Evolutionary conservation across 1,284 basidiomycete genomes (phyloP).

Genomic region (Leccinum cinnamomeum): DNA sequence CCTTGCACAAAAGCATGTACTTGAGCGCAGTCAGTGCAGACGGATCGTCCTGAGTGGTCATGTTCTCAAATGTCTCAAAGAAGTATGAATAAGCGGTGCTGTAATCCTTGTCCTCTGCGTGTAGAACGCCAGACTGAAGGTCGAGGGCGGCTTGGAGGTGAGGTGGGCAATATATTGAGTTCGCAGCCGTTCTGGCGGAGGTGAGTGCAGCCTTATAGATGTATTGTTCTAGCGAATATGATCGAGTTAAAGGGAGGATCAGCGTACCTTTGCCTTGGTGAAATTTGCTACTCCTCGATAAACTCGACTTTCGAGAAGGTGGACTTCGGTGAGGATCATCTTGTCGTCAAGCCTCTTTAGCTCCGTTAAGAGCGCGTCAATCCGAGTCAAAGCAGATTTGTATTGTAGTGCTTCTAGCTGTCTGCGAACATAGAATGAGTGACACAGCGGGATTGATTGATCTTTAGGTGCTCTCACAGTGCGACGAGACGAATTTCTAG

Average conservation of each 20-base stretch:
- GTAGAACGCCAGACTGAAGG: constrained; percentile 88
- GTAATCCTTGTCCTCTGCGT: constrained; percentile 98
- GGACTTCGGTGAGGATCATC: constrained; percentile 96
- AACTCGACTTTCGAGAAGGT: constrained; percentile 89
- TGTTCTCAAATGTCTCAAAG: constrained; percentile 91
- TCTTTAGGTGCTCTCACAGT: constrained; percentile 51
- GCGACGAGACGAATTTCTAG: constrained; percentile 88
- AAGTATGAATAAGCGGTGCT: constrained; percentile 98
- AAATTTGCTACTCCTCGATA: constrained; percentile 92
- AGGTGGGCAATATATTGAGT: constrained; percentile 97
- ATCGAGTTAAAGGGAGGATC: not conserved
- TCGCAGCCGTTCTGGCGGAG: constrained; percentile 91
- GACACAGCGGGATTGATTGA: not conserved
- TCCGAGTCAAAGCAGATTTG: constrained; percentile 79
- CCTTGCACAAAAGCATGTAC: constrained; percentile 97
- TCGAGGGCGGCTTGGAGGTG: constrained; percentile 90
- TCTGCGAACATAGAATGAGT: constrained; percentile 35
- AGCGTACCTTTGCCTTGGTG: constrained; percentile 83
- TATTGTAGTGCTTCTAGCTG: constrained; percentile 81
- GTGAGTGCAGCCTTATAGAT: constrained; percentile 82
- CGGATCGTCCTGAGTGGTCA: constrained; percentile 73
- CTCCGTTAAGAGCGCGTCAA: constrained; percentile 86
- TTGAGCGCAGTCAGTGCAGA: constrained; percentile 84
- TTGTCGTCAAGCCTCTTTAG: constrained; percentile 96
- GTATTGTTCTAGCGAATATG: not conserved